phyloP scores from a whole-genome alignment of 352 stramenopile species.

The Lagenidium sp. region DNA sequence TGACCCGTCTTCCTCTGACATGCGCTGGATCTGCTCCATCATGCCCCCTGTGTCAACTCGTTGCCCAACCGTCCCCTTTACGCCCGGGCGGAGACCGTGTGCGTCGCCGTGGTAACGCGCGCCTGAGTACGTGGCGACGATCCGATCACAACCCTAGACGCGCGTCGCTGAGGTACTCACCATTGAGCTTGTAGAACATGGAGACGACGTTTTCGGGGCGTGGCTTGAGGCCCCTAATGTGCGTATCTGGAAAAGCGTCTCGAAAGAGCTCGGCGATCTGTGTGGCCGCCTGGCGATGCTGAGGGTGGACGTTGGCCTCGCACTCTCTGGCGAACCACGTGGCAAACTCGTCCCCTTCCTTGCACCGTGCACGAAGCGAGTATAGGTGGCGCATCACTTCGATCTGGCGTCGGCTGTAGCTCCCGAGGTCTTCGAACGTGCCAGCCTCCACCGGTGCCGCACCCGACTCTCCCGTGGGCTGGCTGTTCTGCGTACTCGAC shows the following conservation, averaged over 20 bases:
- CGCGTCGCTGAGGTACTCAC: not conserved
- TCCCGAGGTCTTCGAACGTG: not conserved
- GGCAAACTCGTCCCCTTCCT: not conserved
- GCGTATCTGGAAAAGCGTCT: not conserved
- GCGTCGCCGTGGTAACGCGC: not conserved
- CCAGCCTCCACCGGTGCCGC: not conserved
- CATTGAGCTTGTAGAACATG: not conserved
- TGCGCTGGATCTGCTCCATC: not conserved
- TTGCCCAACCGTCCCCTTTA: not conserved
- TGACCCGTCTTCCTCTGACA: not conserved
- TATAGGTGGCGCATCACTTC: not conserved
- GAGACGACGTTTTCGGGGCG: not conserved
- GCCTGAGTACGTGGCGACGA: not conserved
- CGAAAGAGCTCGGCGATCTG: not conserved
- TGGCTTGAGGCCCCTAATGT: too few relatives aligned
- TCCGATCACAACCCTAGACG: not conserved
- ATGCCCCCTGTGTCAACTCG: not conserved
- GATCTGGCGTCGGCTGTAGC: not conserved
- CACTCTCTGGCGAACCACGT: not conserved
- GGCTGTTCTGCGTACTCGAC: not conserved
- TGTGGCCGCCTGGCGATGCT: not conserved
- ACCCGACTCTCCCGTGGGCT: too few relatives aligned
- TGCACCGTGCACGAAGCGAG: not conserved
- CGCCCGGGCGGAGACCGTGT: too few relatives aligned
- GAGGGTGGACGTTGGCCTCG: not conserved